Base-by-base conservation (phyloP, 106 monocot species). In the Phalaenopsis aphrodite region DNA sequence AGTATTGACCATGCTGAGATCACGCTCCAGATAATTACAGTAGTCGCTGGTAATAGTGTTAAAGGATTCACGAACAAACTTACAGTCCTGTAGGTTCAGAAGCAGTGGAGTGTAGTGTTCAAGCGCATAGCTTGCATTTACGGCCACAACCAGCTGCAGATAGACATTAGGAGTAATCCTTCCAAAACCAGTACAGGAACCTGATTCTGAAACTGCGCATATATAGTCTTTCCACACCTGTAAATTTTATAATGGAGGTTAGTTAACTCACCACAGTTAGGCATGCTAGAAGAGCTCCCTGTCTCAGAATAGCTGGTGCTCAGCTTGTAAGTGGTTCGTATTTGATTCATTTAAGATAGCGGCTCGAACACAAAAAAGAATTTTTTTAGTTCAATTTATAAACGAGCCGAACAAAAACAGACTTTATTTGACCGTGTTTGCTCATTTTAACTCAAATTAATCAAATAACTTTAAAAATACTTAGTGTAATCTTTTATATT, bases 191-290 rank as follows among this genome's bases (percentile, higher is more conserved):
- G 52, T 77, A 58, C 94, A 94, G 41, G 73, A 79, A 76, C 85
- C 92, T 6, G 94, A 78, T 1, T 61, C 68, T 0, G 94, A 82
- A 55, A 88, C 85, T 55, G 2, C 72, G 61, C 92, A 92, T 8
- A 80, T 84, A 72, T 92, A 92, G 46, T 85, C 86, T 42, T 82
- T 81, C 94, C 94, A 92, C 52, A 88, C 94, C 94, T 94, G 81
- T 52, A 52, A 52, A 52, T 52, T 12, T 12, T 3, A 52, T 14
- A 12, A 52, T 52, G 52, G 52, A 75, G 73, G 73, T 73, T 36
- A 73, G 18, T 4, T 39, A 73, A 41, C 14, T 15, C 2, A 12
- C 17, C 12, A 42, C 23, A 30, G 30, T 30, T 30, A 30, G 30
- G 30, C 30, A 30, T 30, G 30, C 0, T 30, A 30, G 0, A 30